Evolutionary conservation across 495 filamentous ascomycete genomes (phyloP).

Genomic region (Penicillium cinerascens): DNA sequence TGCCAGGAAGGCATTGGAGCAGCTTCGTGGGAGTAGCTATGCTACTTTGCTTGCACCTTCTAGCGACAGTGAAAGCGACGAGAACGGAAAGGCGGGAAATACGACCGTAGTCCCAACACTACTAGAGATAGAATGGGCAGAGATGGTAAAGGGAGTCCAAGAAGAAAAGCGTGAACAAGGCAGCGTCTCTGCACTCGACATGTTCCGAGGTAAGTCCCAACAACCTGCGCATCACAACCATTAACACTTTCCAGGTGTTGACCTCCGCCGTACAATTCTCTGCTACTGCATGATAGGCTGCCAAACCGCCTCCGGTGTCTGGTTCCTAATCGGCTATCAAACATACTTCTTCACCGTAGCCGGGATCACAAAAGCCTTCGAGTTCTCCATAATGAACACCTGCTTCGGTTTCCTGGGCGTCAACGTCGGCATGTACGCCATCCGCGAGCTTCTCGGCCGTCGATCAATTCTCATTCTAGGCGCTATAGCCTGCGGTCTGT

Average conservation of each 20-base stretch:
- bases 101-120: conserved; percentile 2
- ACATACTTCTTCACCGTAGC: conserved; percentile 64
- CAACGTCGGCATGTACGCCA: conserved; percentile 49
- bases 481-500: conserved; percentile 49
- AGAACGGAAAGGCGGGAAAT: neutral
- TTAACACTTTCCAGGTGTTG: conserved; percentile 3
- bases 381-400: conserved; percentile 54
- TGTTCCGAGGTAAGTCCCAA: conserved; percentile 11
- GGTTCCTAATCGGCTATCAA: conserved; percentile 62
- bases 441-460: conserved; percentile 52
- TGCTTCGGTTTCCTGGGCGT: conserved; percentile 54
- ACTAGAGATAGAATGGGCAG: conserved; percentile 14
- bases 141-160: conserved; percentile 18
- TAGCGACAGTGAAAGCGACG: neutral
- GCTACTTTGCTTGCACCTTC: neutral
- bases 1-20: conserved; percentile 13
- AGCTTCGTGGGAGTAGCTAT: conserved; percentile 4
- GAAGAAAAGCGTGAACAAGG: conserved; percentile 15
- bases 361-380: conserved; percentile 54
- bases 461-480: conserved; percentile 52
- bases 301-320: conserved; percentile 55
- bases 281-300: conserved; percentile 17
- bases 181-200: conserved; percentile 11
- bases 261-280: conserved; percentile 14
- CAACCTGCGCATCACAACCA: neutral